Percentiles rank a stretch among this genome's conserved stretches.
These are phyloP conservation scores for Aspergillus terreus DNA, from an alignment of 2,329 filamentous ascomycete genomes.

Conservation along the genomic window DNA sequence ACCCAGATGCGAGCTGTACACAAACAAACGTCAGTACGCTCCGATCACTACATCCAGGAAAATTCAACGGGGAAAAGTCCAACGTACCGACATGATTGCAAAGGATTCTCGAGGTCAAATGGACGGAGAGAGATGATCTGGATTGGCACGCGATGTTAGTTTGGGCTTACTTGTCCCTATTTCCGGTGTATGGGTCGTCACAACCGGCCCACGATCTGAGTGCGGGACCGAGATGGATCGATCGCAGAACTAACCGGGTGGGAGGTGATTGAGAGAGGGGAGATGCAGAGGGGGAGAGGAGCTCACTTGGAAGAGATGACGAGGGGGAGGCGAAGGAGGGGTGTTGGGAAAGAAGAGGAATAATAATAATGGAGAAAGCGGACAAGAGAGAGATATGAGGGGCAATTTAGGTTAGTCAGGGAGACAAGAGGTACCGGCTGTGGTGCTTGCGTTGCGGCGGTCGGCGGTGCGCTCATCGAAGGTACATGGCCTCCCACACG, in stretches of 20 bases:
- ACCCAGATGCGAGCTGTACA: slow-evolving; percentile 35
- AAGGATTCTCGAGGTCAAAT: slow-evolving; percentile 9
- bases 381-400: slow-evolving; percentile 28
- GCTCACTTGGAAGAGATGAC: neutral
- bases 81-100: slow-evolving; percentile 34
- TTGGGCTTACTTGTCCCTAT: slow-evolving; percentile 3
- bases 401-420: slow-evolving; percentile 19
- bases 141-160: slow-evolving; percentile 30
- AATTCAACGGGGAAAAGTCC: slow-evolving; percentile 2
- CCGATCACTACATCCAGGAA: neutral
- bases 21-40: slow-evolving; percentile 9
- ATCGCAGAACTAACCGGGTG: neutral
- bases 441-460: slow-evolving; percentile 11
- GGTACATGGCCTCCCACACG: no score
- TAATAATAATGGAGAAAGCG: slow-evolving; percentile 6
- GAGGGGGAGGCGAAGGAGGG: neutral
- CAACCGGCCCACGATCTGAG: neutral
- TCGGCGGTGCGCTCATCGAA: neutral
- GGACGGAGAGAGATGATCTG: slow-evolving; percentile 23
- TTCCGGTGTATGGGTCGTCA: slow-evolving; percentile 10
- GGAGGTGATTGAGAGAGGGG: neutral
- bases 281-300: neutral
- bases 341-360: slow-evolving; percentile 10
- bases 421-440: slow-evolving; percentile 21
- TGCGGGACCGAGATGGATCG: neutral